These are phyloP conservation scores for Xylariaceae sp. DNA, from an alignment of 2,329 filamentous ascomycete species.

Conservation along the genomic window DNA sequence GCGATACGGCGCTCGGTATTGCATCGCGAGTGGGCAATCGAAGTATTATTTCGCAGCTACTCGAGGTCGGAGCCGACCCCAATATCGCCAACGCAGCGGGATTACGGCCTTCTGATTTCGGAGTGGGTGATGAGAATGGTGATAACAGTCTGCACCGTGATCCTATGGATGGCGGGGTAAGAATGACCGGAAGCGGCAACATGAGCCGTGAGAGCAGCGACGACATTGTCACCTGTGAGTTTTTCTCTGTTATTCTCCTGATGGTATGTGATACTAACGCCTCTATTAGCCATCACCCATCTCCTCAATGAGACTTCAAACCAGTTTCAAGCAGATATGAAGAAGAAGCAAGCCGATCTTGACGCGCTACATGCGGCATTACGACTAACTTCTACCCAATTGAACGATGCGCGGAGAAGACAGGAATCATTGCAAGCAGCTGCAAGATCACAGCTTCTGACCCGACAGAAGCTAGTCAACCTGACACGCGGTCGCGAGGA, in stretches of 20 bases:
- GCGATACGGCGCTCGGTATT: constrained; percentile 91
- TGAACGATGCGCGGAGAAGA: constrained; percentile 69
- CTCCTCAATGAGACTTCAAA: constrained; percentile 73
- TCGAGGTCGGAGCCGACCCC: constrained; percentile 94
- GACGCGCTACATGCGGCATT: constrained; percentile 78
- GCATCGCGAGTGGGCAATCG: constrained; percentile 88
- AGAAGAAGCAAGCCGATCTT: constrained; percentile 75
- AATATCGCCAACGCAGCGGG: constrained; percentile 86
- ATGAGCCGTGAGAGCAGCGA: constrained; percentile 67
- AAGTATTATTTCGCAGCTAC: constrained; percentile 91
- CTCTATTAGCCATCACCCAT: constrained; percentile 64
- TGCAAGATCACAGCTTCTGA: constrained; percentile 59
- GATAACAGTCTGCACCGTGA: constrained; percentile 34
- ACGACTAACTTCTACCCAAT: constrained; percentile 70
- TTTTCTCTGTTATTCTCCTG: neutral
- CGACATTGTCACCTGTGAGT: constrained; percentile 74
- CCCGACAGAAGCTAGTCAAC: constrained; percentile 70
- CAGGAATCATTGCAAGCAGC: constrained; percentile 66
- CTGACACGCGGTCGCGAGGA: constrained; percentile 68
- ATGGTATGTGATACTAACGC: constrained; percentile 2
- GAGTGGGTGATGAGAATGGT: constrained; percentile 61
- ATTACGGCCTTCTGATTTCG: constrained; percentile 87
- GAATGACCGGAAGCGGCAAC: constrained; percentile 43
- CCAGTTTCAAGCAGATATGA: constrained; percentile 74
- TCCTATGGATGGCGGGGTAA: constrained; percentile 34